Base-by-base conservation (phyloP, 2,329 filamentous ascomycete genomes). In the Exophiala sp. region DNA sequence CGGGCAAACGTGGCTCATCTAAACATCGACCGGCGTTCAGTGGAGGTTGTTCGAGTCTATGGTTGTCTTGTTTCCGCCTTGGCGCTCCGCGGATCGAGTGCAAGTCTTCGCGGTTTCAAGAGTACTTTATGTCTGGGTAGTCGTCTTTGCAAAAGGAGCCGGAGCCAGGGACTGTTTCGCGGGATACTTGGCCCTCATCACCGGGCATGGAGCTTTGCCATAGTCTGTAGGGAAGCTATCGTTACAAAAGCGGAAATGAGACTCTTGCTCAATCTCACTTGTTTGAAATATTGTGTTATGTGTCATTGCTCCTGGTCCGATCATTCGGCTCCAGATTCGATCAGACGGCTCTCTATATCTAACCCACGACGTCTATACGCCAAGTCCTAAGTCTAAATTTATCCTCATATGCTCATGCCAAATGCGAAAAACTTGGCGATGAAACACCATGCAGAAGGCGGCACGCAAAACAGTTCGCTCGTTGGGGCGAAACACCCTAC, bases 401-500 rank as follows among this genome's bases (percentile, higher is more conserved):
- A 22, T 23, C n/a, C 37, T 30, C 23, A 46, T 46, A 13, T 46
- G 32, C 30, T 46, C 30, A 38, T 38, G 27, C 27, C n/a, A 21
- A 18, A 43, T 32, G n/a, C 13, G 11, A 16, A 35, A 44, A 2
- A 34, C 23, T 16, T 14, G 10, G 43, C 18, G 22, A 27, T 35
- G 19, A n/a, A n/a, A n/a, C n/a, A n/a, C n/a, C n/a, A n/a, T n/a
- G n/a, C n/a, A n/a, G n/a, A n/a, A n/a, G n/a, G n/a, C n/a, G n/a
- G n/a, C n/a, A n/a, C n/a, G n/a, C n/a, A n/a, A n/a, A n/a, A n/a
- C n/a, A n/a, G n/a, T n/a, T n/a, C n/a, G n/a, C n/a, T n/a, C n/a
- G n/a, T n/a, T n/a, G n/a, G n/a, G n/a, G n/a, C n/a, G n/a, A n/a
- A n/a, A 5, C 29, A 7, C 29, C 29, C 29, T 44, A 52, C 3